Percentiles rank a stretch among this genome's conserved stretches.
Conservation (phyloP, 495 filamentous ascomycete genomes). For the Tuber melanosporum region DNA sequence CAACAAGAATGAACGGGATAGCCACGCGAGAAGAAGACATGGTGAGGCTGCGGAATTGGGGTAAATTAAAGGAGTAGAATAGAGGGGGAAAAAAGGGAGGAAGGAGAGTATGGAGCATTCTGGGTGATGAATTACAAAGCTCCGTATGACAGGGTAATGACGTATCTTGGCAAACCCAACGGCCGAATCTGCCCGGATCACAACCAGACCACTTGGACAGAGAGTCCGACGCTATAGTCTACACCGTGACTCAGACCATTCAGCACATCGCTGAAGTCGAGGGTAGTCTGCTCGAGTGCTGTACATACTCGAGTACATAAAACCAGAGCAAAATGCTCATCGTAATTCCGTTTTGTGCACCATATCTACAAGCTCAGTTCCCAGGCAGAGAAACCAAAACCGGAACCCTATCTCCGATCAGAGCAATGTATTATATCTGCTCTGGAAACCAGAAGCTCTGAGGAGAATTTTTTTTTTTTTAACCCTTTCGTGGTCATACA, state of each 20-base stretch:
- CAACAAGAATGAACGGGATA: background rate
- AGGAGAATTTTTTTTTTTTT: too few species aligned
- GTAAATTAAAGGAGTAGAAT: background rate
- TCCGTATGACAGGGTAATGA: background rate
- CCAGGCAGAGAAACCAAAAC: too few species aligned
- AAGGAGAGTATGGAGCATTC: background rate
- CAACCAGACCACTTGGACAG: background rate
- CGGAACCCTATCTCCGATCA: too few species aligned
- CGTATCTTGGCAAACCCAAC: background rate
- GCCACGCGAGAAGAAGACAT: conserved; percentile 2
- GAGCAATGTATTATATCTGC: too few species aligned
- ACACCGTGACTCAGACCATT: background rate
- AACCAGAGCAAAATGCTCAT: too few species aligned
- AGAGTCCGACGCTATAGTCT: too few species aligned
- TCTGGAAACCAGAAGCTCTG: too few species aligned
- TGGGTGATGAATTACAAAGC: background rate
- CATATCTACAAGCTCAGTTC: too few species aligned
- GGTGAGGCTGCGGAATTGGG: background rate
- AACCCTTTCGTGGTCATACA: too few species aligned
- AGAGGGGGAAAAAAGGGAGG: background rate
- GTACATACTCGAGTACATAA: too few species aligned
- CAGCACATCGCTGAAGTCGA: background rate
- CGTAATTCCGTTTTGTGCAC: too few species aligned
- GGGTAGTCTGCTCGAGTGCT: too few species aligned
- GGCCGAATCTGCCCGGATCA: background rate